A percentile compares a stretch with the other conserved stretches of the same genome.
Conservation (phyloP, 2,329 filamentous ascomycete species). For the Penicillium decumbens region DNA sequence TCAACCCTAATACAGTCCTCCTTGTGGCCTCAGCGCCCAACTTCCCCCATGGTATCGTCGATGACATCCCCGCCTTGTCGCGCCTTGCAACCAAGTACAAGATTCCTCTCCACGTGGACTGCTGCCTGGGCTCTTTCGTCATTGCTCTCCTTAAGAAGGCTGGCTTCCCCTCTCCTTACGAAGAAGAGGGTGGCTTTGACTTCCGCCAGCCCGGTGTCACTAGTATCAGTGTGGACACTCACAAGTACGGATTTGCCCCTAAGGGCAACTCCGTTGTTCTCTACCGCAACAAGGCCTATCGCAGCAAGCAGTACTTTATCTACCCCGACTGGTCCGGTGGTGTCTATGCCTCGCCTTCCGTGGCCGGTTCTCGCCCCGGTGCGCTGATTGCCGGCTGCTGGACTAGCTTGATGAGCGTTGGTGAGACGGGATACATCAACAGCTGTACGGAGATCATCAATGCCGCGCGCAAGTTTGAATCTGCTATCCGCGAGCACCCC, state of each 20-base stretch:
- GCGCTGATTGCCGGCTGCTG: constrained; percentile 95
- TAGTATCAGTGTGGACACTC: constrained; percentile 92
- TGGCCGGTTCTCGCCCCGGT: constrained; percentile 86
- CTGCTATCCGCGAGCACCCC: constrained; percentile 66
- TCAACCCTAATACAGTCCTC: constrained; percentile 91
- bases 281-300: constrained; percentile 73
- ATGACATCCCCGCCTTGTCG: constrained; percentile 83
- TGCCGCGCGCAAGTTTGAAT: constrained; percentile 73
- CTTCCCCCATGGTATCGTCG: constrained; percentile 96
- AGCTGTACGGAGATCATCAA: constrained; percentile 85
- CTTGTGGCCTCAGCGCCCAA: constrained; percentile 94
- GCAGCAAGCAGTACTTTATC: constrained; percentile 94
- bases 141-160: constrained; percentile 87
- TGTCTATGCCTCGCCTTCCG: constrained; percentile 88
- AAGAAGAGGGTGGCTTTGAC: constrained; percentile 77
- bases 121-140: constrained; percentile 93
- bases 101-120: constrained; percentile 91
- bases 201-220: constrained; percentile 93
- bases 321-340: constrained; percentile 92
- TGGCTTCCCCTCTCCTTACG: constrained; percentile 62
- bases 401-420: constrained; percentile 83
- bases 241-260: constrained; percentile 98
- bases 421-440: constrained; percentile 81
- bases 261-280: constrained; percentile 94
- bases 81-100: constrained; percentile 73